Evolutionary conservation across 352 stramenopile species (phyloP), one percentile per base, ranked within the genome.

Genomic region (Thalassiosira oceanica): DNA sequence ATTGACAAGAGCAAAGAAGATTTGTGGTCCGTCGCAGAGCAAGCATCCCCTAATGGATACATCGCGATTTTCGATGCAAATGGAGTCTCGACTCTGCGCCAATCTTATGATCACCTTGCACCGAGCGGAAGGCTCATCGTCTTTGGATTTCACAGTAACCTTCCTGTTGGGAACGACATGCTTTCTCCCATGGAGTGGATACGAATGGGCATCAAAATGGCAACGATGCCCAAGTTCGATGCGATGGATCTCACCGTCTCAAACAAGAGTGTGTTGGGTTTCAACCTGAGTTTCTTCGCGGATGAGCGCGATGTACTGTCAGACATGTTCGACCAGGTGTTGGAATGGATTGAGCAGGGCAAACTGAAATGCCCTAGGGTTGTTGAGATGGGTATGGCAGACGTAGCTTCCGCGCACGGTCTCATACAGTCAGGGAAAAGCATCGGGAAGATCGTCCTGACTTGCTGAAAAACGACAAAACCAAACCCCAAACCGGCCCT

Each of bases 121-220:
- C 54, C 73, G 3, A 85, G 68, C 8, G 84, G 84, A 8, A 66
- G 84, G 37, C 45, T 89, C 1, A 70, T 91, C 50, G 74, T 88
- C 1, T 91, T 87, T 78, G 84, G 84, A 27, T 91, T 91, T 80
- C 84, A 91, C 61, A 78, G 68, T 11, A 91, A 91, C 60, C 53
- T 91, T 23, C 78, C 80, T 0, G 62, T 89, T 35, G 78, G 80
- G 21, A 71, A 51, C 10, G 73, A 73, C 10, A 80, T 79, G 58
- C 50, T 91, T 8, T 74, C 63, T 54, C 84, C 84, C 20, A 37
- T 80, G 15, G 65, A 84, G 52, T 91, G 84, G 84, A 18, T 87
- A 10, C 46, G 55, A 16, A 91, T 91, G 84, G 62, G 73, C 15
- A 53, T 31, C 2, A 87, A 81, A 48, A 62, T 77, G 23, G 29